Percentiles rank a stretch among this genome's conserved stretches.
These are phyloP conservation scores for Argentina anserina DNA, from an alignment of 306 rosid species.

Conservation along the genomic window DNA sequence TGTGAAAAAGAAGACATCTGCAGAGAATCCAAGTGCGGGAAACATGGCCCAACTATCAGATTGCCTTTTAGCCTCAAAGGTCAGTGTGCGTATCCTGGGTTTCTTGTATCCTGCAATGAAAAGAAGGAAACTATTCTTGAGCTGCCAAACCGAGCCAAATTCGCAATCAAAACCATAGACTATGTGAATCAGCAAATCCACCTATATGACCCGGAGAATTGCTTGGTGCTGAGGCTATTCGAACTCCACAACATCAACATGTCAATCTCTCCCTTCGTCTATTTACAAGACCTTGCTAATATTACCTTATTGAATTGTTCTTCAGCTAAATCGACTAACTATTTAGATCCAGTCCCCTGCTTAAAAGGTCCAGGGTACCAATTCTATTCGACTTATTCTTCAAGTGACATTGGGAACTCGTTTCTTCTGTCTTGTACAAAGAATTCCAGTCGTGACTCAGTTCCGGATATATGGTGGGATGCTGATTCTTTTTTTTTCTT, in stretches of 20 bases:
- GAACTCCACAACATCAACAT: slow-evolving; percentile 1
- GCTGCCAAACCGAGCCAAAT: slow-evolving; percentile 25
- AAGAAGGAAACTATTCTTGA: slow-evolving; percentile 15
- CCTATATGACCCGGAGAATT: slow-evolving; percentile 2
- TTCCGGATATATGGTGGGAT: no score
- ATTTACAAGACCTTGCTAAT: neutral
- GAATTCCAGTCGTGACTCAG: no score
- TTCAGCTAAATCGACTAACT: no score
- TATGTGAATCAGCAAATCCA: slow-evolving; percentile 25
- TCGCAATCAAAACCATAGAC: slow-evolving; percentile 18
- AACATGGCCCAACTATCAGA: slow-evolving; percentile 1
- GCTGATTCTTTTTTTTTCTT: no score
- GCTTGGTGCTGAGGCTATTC: slow-evolving; percentile 6
- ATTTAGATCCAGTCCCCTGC: neutral
- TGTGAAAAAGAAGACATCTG: no score
- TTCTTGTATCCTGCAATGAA: slow-evolving; percentile 29
- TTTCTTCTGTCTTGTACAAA: no score
- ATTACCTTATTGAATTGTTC: slow-evolving; percentile 29
- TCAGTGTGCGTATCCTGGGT: slow-evolving; percentile 30
- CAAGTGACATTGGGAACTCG: no score
- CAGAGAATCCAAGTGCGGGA: slow-evolving; percentile 8
- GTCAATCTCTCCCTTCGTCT: slow-evolving; percentile 18
- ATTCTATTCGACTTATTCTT: neutral
- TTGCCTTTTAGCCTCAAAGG: slow-evolving; percentile 39
- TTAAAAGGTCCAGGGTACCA: slow-evolving; percentile 7